Base-by-base conservation (phyloP, 345 rosid genomes). In the Populus euphratica region DNA sequence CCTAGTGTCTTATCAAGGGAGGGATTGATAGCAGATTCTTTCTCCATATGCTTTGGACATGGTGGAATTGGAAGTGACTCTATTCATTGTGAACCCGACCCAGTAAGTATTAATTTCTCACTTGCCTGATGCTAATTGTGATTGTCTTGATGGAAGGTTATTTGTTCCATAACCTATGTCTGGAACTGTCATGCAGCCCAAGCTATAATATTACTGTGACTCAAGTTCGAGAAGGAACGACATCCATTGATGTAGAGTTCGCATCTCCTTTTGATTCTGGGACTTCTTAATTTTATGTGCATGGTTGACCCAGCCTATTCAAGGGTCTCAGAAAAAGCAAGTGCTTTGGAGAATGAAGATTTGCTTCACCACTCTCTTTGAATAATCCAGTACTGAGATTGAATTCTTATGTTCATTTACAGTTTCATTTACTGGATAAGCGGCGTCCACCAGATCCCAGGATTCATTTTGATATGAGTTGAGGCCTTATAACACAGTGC, bases 21-120 rank as follows among this genome's bases (percentile, higher is more conserved):
- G 56, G 92, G 97, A 43, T 74, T 88, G 17, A 89, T 81, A 27
- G 85, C 92, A 77, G 89, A 96, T 88, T 92, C 98, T 67, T 92
- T 96, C 86, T 96, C 97, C 50, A 89, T 96, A 94, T 96, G 94
- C 80, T 96, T 92, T 62, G 93, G 98, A 41, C 86, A 69, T 67
- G 94, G 89, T 81, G 96, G 98, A 62, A 77, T 88, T 81, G 99
- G 96, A 82, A 56, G 98, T 91, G 84, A 92, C 99, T 2, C 90
- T 91, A 0, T 91, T 95, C 78, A 93, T 93, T 81, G 50, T 89
- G 70, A 90, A 90, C 76, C 96, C 90, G n/a, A 83, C 85, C 43
- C 95, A 86, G 99, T 92, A 91, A 87, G 94, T 88, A 89, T 86
- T 86, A 84, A 85, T 77, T 81, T 79, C 81, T 79, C 80, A n/a